phyloP scores from a whole-genome alignment of 257 asterid genomes.

The Nicotiana undulata region DNA sequence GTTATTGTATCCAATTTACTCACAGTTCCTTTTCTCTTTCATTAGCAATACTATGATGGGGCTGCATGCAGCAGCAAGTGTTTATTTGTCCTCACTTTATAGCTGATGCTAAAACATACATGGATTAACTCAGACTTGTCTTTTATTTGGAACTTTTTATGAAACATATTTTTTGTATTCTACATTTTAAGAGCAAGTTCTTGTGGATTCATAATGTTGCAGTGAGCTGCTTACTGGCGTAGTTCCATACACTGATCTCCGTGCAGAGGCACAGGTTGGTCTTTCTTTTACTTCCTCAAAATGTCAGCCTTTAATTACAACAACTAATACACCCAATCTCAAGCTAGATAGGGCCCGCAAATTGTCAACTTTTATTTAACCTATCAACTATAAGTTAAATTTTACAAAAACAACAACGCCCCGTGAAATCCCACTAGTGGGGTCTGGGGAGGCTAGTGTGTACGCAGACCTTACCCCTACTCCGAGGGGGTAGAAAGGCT shows the following conservation, averaged over 20 bases:
- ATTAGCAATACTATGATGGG: not conserved
- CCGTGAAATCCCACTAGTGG: too few species aligned
- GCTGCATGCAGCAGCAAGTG: not conserved
- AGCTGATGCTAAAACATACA: not conserved
- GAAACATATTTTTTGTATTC: not conserved
- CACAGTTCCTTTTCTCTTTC: not conserved
- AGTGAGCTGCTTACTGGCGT: constrained; percentile 96
- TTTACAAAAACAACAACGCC: too few species aligned
- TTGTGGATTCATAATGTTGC: constrained; percentile 18
- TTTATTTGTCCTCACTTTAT: not conserved
- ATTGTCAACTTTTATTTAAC: not conserved
- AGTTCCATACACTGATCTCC: constrained; percentile 94
- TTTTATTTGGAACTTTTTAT: not conserved
- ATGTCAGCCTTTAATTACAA: not conserved
- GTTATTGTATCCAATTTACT: not conserved
- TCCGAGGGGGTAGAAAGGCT: too few species aligned
- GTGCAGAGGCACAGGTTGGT: constrained; percentile 89
- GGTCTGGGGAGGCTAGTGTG: too few species aligned
- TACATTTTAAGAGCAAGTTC: not conserved
- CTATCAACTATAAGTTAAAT: too few species aligned
- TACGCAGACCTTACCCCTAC: too few species aligned
- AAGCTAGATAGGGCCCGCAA: not conserved
- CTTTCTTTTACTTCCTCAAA: not conserved
- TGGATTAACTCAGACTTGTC: not conserved
- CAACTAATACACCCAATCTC: not conserved